Evolutionary conservation across 2,329 filamentous ascomycete species (phyloP).

Genomic region (Aspergillus ruber): DNA sequence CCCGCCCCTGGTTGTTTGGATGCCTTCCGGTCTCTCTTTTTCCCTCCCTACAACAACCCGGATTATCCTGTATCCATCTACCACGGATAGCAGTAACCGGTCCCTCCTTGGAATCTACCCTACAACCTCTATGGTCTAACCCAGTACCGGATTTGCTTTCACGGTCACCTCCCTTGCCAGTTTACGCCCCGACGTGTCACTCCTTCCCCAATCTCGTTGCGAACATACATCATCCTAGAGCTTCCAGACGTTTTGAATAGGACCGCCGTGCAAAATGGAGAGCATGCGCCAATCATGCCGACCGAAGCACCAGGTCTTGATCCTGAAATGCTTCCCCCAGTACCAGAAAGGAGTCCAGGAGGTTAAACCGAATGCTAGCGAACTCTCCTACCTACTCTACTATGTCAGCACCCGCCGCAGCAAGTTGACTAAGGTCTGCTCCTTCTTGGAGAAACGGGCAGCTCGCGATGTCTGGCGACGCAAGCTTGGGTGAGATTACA

Average conservation of each 20-base stretch:
- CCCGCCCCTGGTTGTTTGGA: not conserved
- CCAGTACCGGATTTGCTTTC: not conserved
- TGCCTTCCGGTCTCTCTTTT: conserved; percentile 3
- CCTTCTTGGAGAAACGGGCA: conserved; percentile 90
- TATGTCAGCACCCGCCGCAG: conserved; percentile 90
- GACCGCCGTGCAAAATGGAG: conserved; percentile 38
- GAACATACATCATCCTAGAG: not conserved
- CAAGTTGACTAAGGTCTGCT: conserved; percentile 93
- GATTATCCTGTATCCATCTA: not conserved
- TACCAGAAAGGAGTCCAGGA: conserved; percentile 86
- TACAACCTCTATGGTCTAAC: not conserved
- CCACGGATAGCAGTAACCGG: not conserved
- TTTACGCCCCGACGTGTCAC: not conserved
- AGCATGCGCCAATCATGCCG: conserved; percentile 59
- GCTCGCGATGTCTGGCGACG: conserved; percentile 84
- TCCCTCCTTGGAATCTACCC: not conserved
- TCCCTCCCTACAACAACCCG: conserved; percentile 1
- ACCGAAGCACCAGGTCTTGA: conserved; percentile 92
- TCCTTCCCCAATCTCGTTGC: not conserved
- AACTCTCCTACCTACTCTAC: conserved; percentile 94
- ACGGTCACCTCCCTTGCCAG: not conserved
- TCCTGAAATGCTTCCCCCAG: conserved; percentile 92
- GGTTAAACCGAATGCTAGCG: conserved; percentile 91
- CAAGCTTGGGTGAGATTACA: conserved; percentile 67
- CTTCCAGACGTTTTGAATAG: no score